Evolutionary conservation across 805 yeast species (phyloP).

Genomic region (Torulaspora indica): DNA sequence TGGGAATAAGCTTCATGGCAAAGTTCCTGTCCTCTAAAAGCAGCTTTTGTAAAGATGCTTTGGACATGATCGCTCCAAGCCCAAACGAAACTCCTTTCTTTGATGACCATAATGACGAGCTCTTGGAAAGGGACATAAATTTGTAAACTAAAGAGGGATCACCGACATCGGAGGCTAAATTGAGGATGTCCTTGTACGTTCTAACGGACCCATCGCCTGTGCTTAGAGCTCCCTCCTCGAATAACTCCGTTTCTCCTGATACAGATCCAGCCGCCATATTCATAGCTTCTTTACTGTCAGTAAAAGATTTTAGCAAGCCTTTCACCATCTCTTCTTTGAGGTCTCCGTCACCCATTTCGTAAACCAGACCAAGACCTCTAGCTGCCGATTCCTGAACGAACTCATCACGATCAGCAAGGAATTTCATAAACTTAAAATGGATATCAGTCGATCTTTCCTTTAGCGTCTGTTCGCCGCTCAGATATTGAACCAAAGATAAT

Average conservation of each 20-base stretch:
- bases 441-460: conserved; percentile 48
- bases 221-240: conserved; percentile 73
- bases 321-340: conserved; percentile 69
- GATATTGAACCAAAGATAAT: conserved; percentile 70
- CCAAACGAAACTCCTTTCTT: conserved; percentile 94
- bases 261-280: conserved; percentile 59
- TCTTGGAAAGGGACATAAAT: conserved; percentile 87
- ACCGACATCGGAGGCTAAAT: conserved; percentile 88
- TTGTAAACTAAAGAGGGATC: conserved; percentile 91
- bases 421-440: conserved; percentile 71
- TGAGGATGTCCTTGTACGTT: conserved; percentile 85
- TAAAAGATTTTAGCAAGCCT: conserved; percentile 68
- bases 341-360: conserved; percentile 66
- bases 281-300: conserved; percentile 50
- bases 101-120: conserved; percentile 86
- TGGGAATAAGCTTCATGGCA: conserved; percentile 66
- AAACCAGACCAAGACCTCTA: conserved; percentile 76
- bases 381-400: conserved; percentile 89
- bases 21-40: conserved; percentile 50
- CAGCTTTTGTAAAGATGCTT: conserved; percentile 63
- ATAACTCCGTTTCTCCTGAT: conserved; percentile 73
- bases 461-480: conserved; percentile 46
- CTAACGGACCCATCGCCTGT: conserved; percentile 84
- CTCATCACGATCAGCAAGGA: conserved; percentile 77
- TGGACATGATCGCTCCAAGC: conserved; percentile 75